Evolutionary conservation across 1,284 basidiomycete genomes (phyloP).

Genomic region (Cryptococcus floricola): DNA sequence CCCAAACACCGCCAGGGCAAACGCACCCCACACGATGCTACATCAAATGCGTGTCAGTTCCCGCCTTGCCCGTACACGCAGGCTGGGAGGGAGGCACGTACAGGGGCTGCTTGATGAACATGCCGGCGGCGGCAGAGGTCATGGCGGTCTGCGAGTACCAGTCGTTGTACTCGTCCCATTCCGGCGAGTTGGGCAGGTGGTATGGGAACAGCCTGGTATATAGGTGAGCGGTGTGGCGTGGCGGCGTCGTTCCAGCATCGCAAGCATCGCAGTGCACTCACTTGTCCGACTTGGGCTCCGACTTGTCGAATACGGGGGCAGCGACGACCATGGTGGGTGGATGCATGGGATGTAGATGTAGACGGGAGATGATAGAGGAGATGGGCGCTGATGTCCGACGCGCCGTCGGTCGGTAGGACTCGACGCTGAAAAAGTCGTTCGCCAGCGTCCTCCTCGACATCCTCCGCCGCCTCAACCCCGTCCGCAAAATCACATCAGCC

Average conservation of each 20-base stretch:
- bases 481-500: neutral
- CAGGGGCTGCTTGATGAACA: constrained; percentile 47
- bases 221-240: neutral
- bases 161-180: constrained; percentile 42
- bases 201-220: constrained; percentile 35
- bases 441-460: neutral
- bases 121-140: constrained; percentile 45
- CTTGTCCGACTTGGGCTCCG: constrained; percentile 38
- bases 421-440: neutral
- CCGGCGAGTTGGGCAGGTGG: constrained; percentile 38
- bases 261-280: constrained; percentile 18
- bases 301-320: constrained; percentile 43
- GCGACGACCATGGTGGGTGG: constrained; percentile 25
- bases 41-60: neutral
- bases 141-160: constrained; percentile 33
- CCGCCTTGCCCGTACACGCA: neutral
- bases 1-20: constrained; percentile 31
- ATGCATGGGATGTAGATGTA: too few species aligned
- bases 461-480: neutral
- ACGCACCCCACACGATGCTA: constrained; percentile 41
- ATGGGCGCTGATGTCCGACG: too few species aligned
- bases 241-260: too few species aligned
- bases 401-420: neutral
- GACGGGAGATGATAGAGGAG: too few species aligned
- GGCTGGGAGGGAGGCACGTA: constrained; percentile 21